A percentile compares a stretch with the other conserved stretches of the same genome.
phyloP scores from a whole-genome alignment of 2,329 filamentous ascomycete species.

The Aureobasidium sp. region DNA sequence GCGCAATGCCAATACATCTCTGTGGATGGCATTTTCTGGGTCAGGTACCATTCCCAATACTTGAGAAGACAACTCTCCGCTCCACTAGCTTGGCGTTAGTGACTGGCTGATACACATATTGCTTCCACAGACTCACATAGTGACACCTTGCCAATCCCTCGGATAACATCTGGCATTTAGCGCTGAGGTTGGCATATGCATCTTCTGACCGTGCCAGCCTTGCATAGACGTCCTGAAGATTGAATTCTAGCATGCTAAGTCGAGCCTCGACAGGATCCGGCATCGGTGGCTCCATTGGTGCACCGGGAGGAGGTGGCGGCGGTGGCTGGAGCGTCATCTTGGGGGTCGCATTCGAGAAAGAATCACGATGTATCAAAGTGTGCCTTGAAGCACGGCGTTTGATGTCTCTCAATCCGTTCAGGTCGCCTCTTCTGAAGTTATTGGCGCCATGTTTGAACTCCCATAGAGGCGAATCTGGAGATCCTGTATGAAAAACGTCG shows the following conservation, averaged over 20 bases:
- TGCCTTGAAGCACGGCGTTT: slow-evolving; percentile 91
- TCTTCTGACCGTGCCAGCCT: slow-evolving; percentile 80
- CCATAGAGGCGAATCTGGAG: slow-evolving; percentile 89
- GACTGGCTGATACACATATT: background rate
- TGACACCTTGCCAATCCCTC: slow-evolving; percentile 71
- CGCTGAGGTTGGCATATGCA: slow-evolving; percentile 66
- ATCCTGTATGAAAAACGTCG: slow-evolving; percentile 94
- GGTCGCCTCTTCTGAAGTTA: slow-evolving; percentile 90
- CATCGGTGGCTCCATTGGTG: slow-evolving; percentile 46
- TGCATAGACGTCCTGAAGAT: slow-evolving; percentile 69
- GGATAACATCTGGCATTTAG: slow-evolving; percentile 73
- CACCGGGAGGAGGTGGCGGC: slow-evolving; percentile 65
- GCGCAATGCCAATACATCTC: slow-evolving; percentile 60
- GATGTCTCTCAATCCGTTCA: slow-evolving; percentile 87
- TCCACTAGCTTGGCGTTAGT: slow-evolving; percentile 52
- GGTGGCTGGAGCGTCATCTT: slow-evolving; percentile 50
- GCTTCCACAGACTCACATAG: slow-evolving; percentile 1
- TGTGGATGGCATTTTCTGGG: slow-evolving; percentile 68
- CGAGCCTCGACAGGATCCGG: slow-evolving; percentile 72
- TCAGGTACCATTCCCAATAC: slow-evolving; percentile 67
- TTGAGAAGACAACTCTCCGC: slow-evolving; percentile 72
- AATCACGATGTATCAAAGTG: slow-evolving; percentile 85
- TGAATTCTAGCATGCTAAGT: slow-evolving; percentile 69
- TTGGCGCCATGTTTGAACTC: slow-evolving; percentile 98
- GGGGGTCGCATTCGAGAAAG: slow-evolving; percentile 59